Evolutionary conservation across 1,284 basidiomycete species (phyloP), one percentile per base, ranked within the genome.

Genomic region (Kalmanozyma brasiliensis): DNA sequence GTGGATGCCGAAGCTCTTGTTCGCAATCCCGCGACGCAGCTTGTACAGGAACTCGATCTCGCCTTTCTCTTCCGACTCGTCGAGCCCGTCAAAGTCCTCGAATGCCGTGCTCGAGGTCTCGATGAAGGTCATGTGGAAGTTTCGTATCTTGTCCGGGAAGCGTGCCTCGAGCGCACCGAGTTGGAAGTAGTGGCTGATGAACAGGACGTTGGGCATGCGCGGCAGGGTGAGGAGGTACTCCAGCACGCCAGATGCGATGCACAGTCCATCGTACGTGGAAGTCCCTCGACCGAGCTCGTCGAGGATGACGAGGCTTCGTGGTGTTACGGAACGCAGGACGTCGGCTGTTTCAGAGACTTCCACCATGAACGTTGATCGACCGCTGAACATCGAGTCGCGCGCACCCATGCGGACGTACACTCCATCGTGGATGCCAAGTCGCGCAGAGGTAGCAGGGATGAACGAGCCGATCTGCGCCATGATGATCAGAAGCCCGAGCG

Each of bases 331-430:
- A 29, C 77, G 74, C 16, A 98, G 83, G 55, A 98, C 94, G 68
- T 96, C 92, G 73, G 90, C 91, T 0, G 94, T 97, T 82, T 98
- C 94, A 8, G 89, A 86, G 85, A 98, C 90, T 83, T 98, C 95
- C 1, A 96, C 91, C 93, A 96, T 94, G 78, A 94, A 95, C 11
- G 94, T 97, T 1, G 91, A 93, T 20, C 92, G 88, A 0, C 92
- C 92, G 32, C 89, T 85, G 2, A 89, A 87, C 30, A 97, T 83
- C 66, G 94, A 91, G 78, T 97, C 94, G 6, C 89, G 90, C 0
- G 94, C 94, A 4, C 83, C 83, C 92, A 93, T 92, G 46, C 93
- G 85, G 1, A 93, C 94, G 19, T 91, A 86, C 13, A 98, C 88
- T 0, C 89, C 88, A 79, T 98, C 94, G 52, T 93, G 86, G 42